phyloP scores from a whole-genome alignment of 768 basidiomycete genomes.

The Mycena latifolia region DNA sequence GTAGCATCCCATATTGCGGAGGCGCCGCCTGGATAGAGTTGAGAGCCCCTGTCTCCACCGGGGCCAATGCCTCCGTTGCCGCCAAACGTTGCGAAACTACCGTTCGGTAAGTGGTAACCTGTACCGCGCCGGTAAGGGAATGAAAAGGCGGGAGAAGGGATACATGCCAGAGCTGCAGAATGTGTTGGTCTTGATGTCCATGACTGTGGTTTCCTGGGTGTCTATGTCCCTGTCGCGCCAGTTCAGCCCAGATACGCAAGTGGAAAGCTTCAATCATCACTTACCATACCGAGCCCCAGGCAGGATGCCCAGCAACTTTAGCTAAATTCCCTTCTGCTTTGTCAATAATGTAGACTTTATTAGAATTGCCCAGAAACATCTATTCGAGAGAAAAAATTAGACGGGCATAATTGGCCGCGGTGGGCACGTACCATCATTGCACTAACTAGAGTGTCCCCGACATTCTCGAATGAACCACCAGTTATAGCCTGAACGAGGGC shows the following conservation, averaged over 20 bases:
- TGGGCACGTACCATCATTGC: slow-evolving; percentile 33
- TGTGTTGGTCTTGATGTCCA: slow-evolving; percentile 81
- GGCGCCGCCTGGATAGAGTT: slow-evolving; percentile 63
- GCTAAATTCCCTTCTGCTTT: slow-evolving; percentile 83
- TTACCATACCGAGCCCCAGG: slow-evolving; percentile 81
- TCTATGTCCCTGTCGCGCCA: slow-evolving; percentile 68
- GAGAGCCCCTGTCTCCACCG: slow-evolving; percentile 77
- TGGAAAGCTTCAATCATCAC: slow-evolving; percentile 18
- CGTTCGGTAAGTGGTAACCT: slow-evolving; percentile 74
- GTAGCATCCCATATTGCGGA: slow-evolving; percentile 68
- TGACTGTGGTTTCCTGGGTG: slow-evolving; percentile 68
- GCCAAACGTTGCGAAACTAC: slow-evolving; percentile 68
- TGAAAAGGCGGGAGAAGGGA: not conserved
- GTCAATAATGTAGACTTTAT: slow-evolving; percentile 87
- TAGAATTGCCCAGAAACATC: slow-evolving; percentile 85
- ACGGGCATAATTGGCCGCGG: too few species aligned
- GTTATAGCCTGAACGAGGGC: slow-evolving; percentile 46
- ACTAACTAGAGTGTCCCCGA: slow-evolving; percentile 46
- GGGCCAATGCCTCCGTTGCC: slow-evolving; percentile 87
- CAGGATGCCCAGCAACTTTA: slow-evolving; percentile 75
- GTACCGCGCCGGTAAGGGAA: not conserved
- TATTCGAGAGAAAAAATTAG: slow-evolving; percentile 42
- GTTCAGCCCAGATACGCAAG: not conserved
- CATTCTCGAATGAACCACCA: slow-evolving; percentile 59
- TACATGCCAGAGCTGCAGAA: slow-evolving; percentile 68